These are phyloP conservation scores for Secale cereale DNA, from an alignment of 176 grass and related monocot genomes.

Conservation along the genomic window DNA sequence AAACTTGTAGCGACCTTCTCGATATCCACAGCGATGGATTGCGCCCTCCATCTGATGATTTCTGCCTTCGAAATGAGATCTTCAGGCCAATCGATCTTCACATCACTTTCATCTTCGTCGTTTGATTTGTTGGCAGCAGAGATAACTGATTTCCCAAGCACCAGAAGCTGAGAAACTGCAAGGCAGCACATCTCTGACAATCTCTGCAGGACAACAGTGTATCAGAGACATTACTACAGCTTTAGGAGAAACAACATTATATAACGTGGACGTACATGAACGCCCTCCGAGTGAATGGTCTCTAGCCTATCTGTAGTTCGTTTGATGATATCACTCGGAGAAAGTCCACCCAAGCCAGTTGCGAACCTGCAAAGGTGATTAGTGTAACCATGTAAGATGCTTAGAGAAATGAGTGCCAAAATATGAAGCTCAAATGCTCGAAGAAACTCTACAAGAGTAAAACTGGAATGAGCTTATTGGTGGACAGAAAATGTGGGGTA, in stretches of 20 bases:
- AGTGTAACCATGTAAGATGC: neutral
- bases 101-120: conserved; percentile 50
- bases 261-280: conserved; percentile 72
- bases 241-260: conserved; percentile 16
- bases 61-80: conserved; percentile 84
- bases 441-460: neutral
- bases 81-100: conserved; percentile 90
- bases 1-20: conserved; percentile 84
- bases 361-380: conserved; percentile 56
- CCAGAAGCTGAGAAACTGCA: conserved; percentile 84
- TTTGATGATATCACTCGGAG: conserved; percentile 85
- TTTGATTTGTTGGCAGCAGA: conserved; percentile 61
- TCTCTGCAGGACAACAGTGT: conserved; percentile 52
- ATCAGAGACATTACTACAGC: conserved; percentile 23
- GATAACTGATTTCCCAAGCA: conserved; percentile 84
- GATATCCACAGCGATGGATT: conserved; percentile 73
- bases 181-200: conserved; percentile 91
- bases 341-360: conserved; percentile 72
- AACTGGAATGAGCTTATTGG: neutral
- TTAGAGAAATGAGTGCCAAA: neutral
- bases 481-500: neutral
- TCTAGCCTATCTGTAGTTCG: conserved; percentile 83
- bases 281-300: conserved; percentile 88
- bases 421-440: neutral
- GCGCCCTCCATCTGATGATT: conserved; percentile 80